Conservation (phyloP, 83 land plant species). For the Diphasiastrum complanatum region DNA sequence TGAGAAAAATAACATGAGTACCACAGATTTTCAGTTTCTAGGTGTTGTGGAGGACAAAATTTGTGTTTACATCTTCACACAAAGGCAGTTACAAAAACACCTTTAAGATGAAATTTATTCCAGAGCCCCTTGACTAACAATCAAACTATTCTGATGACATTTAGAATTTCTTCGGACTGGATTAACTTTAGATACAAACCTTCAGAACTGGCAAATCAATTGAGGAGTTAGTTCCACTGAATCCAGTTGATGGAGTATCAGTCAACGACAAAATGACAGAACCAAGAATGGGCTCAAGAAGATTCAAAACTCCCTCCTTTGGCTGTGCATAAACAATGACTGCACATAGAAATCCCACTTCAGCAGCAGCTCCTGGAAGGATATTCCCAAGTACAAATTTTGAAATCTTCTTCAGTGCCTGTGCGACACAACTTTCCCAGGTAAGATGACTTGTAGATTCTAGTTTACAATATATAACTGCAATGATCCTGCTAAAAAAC, state of each 20-base stretch:
- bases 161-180: background rate
- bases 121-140: background rate
- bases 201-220: conserved; percentile 13
- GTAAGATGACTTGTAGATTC: background rate
- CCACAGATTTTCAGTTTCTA: no score
- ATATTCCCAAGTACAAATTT: conserved; percentile 29
- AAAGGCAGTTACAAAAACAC: no score
- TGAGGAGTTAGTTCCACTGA: conserved; percentile 15
- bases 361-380: conserved; percentile 35
- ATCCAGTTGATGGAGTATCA: conserved; percentile 30
- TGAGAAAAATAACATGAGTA: no score
- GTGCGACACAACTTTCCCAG: background rate
- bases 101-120: no score
- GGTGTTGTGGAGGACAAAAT: no score
- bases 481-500: background rate
- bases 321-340: conserved; percentile 33
- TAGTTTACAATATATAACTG: background rate
- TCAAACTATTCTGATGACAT: background rate
- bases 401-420: conserved; percentile 36
- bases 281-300: conserved; percentile 33
- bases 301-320: conserved; percentile 21
- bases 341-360: conserved; percentile 37
- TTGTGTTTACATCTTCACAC: no score
- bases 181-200: conserved; percentile 12
- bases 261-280: conserved; percentile 25